A percentile compares a stretch with the other conserved stretches of the same genome.
Evolutionary conservation across 1,139 yeast species (phyloP).

Genomic region (Scheffersomyces titani): DNA sequence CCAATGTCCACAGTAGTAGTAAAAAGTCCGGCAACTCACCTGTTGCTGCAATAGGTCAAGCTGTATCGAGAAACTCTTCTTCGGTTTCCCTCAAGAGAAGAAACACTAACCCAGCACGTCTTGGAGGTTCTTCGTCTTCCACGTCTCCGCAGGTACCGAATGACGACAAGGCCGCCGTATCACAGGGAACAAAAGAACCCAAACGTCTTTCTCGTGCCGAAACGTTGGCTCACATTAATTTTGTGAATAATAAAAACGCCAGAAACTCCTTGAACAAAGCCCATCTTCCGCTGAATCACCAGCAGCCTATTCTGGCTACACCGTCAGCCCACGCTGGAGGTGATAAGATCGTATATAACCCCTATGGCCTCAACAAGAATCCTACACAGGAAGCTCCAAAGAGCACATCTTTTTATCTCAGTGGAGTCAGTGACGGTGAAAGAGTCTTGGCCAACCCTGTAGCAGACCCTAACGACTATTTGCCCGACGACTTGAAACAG

Average conservation of each 20-base stretch:
- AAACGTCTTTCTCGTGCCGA: slow-evolving; percentile 38
- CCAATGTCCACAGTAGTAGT: slow-evolving; percentile 2
- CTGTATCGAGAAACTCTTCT: slow-evolving; percentile 26
- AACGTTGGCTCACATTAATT: slow-evolving; percentile 40
- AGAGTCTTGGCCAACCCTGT: slow-evolving; percentile 64
- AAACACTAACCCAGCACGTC: slow-evolving; percentile 18
- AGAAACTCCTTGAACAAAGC: slow-evolving; percentile 2
- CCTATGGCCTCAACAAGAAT: slow-evolving; percentile 44
- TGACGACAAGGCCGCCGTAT: slow-evolving; percentile 1
- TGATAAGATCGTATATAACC: slow-evolving; percentile 48
- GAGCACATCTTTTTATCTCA: slow-evolving; percentile 42
- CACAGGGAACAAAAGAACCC: slow-evolving; percentile 12
- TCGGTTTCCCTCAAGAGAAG: slow-evolving; percentile 29
- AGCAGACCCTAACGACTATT: slow-evolving; percentile 63
- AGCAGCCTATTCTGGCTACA: slow-evolving; percentile 1
- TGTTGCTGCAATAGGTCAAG: not conserved
- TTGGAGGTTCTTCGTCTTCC: slow-evolving; percentile 6
- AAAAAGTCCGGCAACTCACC: not conserved
- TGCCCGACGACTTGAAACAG: slow-evolving; percentile 59
- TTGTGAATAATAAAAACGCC: slow-evolving; percentile 33
- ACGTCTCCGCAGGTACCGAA: slow-evolving; percentile 1
- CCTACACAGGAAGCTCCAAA: slow-evolving; percentile 38
- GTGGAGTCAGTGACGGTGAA: slow-evolving; percentile 36
- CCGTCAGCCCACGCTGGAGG: slow-evolving; percentile 8
- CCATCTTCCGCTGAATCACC: not conserved